Evolutionary conservation across 495 filamentous ascomycete species (phyloP).

Genomic region (Pyrenopolyporus hunteri): DNA sequence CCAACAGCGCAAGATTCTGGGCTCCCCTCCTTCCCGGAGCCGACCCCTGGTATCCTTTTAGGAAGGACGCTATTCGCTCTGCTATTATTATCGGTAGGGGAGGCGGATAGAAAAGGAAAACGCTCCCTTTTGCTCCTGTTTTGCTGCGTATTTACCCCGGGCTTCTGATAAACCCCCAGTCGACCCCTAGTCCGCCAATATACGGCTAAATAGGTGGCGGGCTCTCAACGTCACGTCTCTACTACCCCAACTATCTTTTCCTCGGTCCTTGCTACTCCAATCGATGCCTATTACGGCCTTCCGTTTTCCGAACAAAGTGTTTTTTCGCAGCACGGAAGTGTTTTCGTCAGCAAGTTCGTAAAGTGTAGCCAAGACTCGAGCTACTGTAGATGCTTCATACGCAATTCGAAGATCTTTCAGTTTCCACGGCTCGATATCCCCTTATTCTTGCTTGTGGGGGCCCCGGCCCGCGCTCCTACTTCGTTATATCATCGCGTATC

Average conservation of each 20-base stretch:
- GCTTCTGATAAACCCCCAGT: slow-evolving; percentile 26
- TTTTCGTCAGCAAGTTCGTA: slow-evolving; percentile 20
- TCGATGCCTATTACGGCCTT: slow-evolving; percentile 30
- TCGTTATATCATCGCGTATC: slow-evolving; percentile 29
- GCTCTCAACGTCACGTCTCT: slow-evolving; percentile 37
- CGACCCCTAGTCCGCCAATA: slow-evolving; percentile 29
- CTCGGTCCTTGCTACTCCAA: slow-evolving; percentile 39
- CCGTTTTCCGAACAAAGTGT: slow-evolving; percentile 41
- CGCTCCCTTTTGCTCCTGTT: slow-evolving; percentile 15
- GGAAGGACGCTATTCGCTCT: slow-evolving; percentile 25
- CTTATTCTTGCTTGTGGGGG: slow-evolving; percentile 8
- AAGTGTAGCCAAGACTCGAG: slow-evolving; percentile 35
- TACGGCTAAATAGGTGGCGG: slow-evolving; percentile 43
- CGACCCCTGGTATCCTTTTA: slow-evolving; percentile 15
- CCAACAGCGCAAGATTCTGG: slow-evolving; percentile 15
- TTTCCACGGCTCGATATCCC: slow-evolving; percentile 22
- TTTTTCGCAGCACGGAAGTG: slow-evolving; percentile 28
- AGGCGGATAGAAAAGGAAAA: slow-evolving; percentile 34
- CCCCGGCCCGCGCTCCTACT: slow-evolving; percentile 32
- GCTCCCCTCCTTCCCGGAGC: slow-evolving; percentile 2
- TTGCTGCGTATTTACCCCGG: slow-evolving; percentile 30
- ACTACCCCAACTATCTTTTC: slow-evolving; percentile 28
- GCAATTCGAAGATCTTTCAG: slow-evolving; percentile 33
- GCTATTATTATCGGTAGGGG: slow-evolving; percentile 23
- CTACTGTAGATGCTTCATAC: slow-evolving; percentile 33